Evolutionary conservation across 2,329 filamentous ascomycete genomes (phyloP).

Genomic region (Aaosphaeria arxii): DNA sequence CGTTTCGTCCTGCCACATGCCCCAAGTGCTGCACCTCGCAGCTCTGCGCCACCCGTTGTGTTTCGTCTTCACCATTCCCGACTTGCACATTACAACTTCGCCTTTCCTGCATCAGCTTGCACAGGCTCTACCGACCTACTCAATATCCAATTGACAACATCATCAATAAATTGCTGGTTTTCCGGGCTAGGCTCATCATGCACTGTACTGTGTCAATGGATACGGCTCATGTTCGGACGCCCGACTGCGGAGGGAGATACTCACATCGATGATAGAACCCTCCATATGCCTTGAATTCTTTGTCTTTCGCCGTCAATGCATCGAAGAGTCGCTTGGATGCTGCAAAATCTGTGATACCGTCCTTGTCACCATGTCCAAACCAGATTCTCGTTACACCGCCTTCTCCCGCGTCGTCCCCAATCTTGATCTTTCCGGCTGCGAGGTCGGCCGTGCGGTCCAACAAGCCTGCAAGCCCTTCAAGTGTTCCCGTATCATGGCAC

Average conservation of each 20-base stretch:
- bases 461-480: constrained; percentile 76
- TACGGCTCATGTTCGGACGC: background rate
- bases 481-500: constrained; percentile 78
- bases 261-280: constrained; percentile 72
- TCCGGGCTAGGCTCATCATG: constrained; percentile 36
- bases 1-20: too few relatives aligned
- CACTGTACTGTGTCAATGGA: constrained; percentile 23
- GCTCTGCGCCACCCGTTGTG: too few relatives aligned
- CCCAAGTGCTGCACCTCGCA: too few relatives aligned
- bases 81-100: constrained; percentile 19
- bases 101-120: constrained; percentile 24
- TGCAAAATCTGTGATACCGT: constrained; percentile 65
- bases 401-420: constrained; percentile 43
- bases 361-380: constrained; percentile 73
- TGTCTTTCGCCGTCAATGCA: constrained; percentile 59
- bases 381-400: constrained; percentile 63
- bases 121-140: constrained; percentile 29
- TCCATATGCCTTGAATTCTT: constrained; percentile 69
- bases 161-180: constrained; percentile 31
- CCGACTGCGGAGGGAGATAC: constrained; percentile 11
- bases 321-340: constrained; percentile 65
- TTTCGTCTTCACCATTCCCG: too few relatives aligned
- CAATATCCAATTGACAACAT: constrained; percentile 35
- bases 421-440: constrained; percentile 51
- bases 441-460: constrained; percentile 69